A percentile compares a stretch with the other conserved stretches of the same genome.
Evolutionary conservation across 495 filamentous ascomycete species (phyloP).

Genomic region (Penicillium malachiteum): DNA sequence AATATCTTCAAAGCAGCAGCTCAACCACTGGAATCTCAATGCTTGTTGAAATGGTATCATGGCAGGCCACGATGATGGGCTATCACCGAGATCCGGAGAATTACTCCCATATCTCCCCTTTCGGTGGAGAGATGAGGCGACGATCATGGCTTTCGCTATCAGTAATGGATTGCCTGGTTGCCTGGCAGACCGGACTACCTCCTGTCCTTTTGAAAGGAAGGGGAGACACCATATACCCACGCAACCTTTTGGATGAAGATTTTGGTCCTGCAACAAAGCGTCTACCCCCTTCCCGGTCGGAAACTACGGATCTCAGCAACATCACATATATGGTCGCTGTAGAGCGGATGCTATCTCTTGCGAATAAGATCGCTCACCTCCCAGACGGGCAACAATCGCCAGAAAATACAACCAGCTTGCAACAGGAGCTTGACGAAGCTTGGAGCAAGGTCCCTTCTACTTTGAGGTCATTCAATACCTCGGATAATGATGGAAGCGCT

Average conservation of each 20-base stretch:
- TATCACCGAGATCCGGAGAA: constrained; percentile 30
- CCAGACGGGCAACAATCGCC: background rate
- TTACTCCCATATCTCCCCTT: constrained; percentile 21
- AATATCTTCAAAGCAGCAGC: background rate
- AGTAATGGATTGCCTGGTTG: constrained; percentile 26
- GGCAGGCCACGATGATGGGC: constrained; percentile 19
- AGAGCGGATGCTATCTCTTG: background rate
- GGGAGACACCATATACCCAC: constrained; percentile 32
- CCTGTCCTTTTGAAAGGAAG: constrained; percentile 27
- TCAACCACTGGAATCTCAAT: background rate
- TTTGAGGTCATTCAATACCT: no score
- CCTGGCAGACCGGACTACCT: constrained; percentile 32
- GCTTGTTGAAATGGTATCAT: background rate
- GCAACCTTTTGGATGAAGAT: constrained; percentile 34
- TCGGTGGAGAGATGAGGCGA: background rate
- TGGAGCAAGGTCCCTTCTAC: background rate
- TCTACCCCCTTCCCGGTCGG: background rate
- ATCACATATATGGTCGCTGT: background rate
- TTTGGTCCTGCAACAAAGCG: constrained; percentile 15
- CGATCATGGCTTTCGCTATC: background rate
- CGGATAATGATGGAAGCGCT: background rate
- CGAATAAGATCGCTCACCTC: background rate
- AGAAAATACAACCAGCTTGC: background rate
- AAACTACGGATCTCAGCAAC: background rate
- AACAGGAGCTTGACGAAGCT: background rate